A percentile compares a stretch with the other conserved stretches of the same genome.
Evolutionary conservation across 2,329 filamentous ascomycete species (phyloP).

Genomic region (Seiridium cupressi): DNA sequence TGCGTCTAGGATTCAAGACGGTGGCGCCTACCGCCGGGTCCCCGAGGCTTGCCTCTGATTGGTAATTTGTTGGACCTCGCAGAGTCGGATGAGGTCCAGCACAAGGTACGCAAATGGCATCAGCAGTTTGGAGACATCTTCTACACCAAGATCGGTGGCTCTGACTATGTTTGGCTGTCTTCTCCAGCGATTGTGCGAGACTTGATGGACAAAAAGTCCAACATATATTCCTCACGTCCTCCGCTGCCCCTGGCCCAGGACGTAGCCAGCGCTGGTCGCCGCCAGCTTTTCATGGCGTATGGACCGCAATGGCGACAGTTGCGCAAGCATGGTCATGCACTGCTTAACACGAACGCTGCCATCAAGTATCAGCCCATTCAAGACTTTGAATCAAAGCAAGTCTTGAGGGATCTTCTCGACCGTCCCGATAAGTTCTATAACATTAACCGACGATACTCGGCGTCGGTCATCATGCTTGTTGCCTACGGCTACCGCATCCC

Average conservation of each 20-base stretch:
- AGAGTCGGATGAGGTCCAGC: no score
- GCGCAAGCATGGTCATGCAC: not conserved
- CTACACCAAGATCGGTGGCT: no score
- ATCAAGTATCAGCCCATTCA: not conserved
- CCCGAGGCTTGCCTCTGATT: no score
- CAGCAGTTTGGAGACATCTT: no score
- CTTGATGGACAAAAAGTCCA: not conserved
- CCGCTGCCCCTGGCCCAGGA: constrained; percentile 14
- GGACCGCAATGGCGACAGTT: constrained; percentile 7
- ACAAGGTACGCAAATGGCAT: no score
- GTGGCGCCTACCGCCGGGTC: no score
- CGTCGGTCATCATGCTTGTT: constrained; percentile 1
- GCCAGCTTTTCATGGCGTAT: constrained; percentile 3
- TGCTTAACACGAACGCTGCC: not conserved
- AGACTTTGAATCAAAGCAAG: not conserved
- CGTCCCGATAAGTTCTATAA: constrained; percentile 1
- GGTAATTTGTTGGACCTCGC: no score
- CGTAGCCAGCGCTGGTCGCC: not conserved
- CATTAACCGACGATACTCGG: constrained; percentile 2
- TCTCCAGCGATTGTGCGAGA: no score
- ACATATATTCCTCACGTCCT: not conserved
- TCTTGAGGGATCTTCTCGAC: not conserved
- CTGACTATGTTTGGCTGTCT: no score
- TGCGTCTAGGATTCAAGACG: no score
- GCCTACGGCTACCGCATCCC: constrained; percentile 15